A percentile compares a stretch with the other conserved stretches of the same genome.
Evolutionary conservation across 2,329 filamentous ascomycete genomes (phyloP).

Genomic region (Aspergillus pseudonomiae): DNA sequence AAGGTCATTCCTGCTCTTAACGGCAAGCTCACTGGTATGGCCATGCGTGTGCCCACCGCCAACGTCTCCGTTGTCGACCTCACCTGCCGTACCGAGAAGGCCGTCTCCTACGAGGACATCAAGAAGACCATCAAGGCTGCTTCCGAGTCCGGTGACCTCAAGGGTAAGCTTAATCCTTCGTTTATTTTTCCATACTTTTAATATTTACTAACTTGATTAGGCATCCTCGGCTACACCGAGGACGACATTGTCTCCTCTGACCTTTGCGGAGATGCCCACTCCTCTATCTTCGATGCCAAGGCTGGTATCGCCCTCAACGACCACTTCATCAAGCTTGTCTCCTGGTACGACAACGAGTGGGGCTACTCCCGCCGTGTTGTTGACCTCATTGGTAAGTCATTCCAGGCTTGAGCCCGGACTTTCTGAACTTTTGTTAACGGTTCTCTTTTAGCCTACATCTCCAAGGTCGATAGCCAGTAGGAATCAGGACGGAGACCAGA

Average conservation of each 20-base stretch:
- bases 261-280: constrained; percentile 87
- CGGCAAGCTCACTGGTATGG: constrained; percentile 99
- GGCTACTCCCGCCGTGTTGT: constrained; percentile 96
- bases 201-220: constrained; percentile 46
- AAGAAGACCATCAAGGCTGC: constrained; percentile 89
- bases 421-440: constrained; percentile 27
- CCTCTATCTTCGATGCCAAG: constrained; percentile 99
- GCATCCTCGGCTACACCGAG: constrained; percentile 92
- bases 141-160: constrained; percentile 72
- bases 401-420: not conserved
- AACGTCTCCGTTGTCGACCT: constrained; percentile 99
- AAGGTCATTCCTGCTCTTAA: constrained; percentile 98
- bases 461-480: constrained; percentile 69
- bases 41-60: constrained; percentile 97
- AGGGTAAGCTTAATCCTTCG: constrained; percentile 60
- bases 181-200: not conserved
- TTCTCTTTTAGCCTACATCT: constrained; percentile 64
- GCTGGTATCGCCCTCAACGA: constrained; percentile 97
- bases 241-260: constrained; percentile 95
- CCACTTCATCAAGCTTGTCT: constrained; percentile 98
- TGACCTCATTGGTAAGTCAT: constrained; percentile 63
- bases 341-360: constrained; percentile 99
- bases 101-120: constrained; percentile 75
- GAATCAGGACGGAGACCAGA: constrained; percentile 38
- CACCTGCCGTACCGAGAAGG: constrained; percentile 92